Percentiles rank a stretch among this genome's conserved stretches.
phyloP scores from a whole-genome alignment of 225 moss, liverwort and hornwort genomes.

The Thuidium tamariscinum region DNA sequence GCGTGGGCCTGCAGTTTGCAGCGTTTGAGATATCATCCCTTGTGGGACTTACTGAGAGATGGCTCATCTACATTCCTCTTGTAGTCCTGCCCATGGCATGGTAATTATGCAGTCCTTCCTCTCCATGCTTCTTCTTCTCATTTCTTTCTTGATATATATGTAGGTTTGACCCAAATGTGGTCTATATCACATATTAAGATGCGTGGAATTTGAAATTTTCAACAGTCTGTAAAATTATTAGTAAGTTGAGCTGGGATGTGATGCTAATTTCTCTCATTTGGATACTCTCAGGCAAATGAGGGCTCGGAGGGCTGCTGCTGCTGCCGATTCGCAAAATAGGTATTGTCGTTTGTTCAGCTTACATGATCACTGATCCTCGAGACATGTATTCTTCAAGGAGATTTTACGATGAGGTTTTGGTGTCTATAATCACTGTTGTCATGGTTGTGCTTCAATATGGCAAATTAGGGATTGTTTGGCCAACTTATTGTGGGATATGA shows the following conservation, averaged over 20 bases:
- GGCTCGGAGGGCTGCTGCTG: constrained; percentile 19
- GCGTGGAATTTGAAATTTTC: not conserved
- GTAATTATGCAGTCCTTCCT: constrained; percentile 16
- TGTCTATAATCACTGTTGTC: not conserved
- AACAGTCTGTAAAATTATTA: not conserved
- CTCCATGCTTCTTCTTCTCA: not conserved
- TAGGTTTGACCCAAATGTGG: not conserved
- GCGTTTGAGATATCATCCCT: constrained; percentile 87
- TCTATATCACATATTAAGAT: not conserved
- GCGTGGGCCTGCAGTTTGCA: constrained; percentile 52
- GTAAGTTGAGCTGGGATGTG: not conserved
- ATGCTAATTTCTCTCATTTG: not conserved
- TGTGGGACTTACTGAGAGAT: constrained; percentile 78
- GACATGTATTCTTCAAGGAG: not conserved
- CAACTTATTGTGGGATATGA: not conserved
- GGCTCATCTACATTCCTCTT: constrained; percentile 76
- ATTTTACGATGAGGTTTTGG: not conserved
- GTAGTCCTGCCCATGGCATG: constrained; percentile 92
- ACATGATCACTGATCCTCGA: not conserved
- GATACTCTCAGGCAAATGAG: constrained; percentile 42
- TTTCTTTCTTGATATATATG: not conserved
- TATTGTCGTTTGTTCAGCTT: not conserved
- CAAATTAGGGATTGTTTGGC: not conserved
- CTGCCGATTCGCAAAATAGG: constrained; percentile 24
- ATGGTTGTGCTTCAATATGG: not conserved